Evolutionary conservation across 805 yeast genomes (phyloP).

Genomic region (Lipomyces mesembrius): DNA sequence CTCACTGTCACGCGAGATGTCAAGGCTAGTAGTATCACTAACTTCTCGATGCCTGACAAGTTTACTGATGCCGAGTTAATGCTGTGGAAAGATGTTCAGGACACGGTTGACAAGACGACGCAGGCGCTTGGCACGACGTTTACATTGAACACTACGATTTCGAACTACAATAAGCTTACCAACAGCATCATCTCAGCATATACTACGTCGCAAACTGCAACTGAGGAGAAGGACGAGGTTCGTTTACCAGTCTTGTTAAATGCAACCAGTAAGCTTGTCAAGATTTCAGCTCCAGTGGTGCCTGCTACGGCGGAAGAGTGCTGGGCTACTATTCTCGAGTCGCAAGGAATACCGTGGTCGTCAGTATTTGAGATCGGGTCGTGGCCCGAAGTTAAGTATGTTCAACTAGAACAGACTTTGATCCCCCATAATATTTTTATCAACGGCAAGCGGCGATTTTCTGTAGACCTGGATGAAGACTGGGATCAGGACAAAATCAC

Average conservation of each 20-base stretch:
- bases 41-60: constrained; percentile 19
- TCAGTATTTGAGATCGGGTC: constrained; percentile 57
- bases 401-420: constrained; percentile 5
- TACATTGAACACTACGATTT: constrained; percentile 80
- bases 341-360: constrained; percentile 46
- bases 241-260: constrained; percentile 46
- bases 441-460: constrained; percentile 70
- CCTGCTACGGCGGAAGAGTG: constrained; percentile 86
- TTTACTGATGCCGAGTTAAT: constrained; percentile 54
- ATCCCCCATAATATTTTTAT: constrained; percentile 58
- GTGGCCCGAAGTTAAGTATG: constrained; percentile 65
- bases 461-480: constrained; percentile 14
- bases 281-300: constrained; percentile 75
- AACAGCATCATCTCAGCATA: constrained; percentile 54
- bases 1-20: constrained; percentile 12
- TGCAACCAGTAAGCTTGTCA: constrained; percentile 58
- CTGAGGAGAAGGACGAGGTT: constrained; percentile 11
- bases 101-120: constrained; percentile 55
- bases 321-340: constrained; percentile 56
- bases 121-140: constrained; percentile 62
- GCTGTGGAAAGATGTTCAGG: constrained; percentile 63
- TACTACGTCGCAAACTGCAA: constrained; percentile 2
- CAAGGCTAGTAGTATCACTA: neutral
- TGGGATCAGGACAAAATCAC: constrained; percentile 47
- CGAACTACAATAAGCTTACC: constrained; percentile 87